Conservation (phyloP, 192 early-diverging fungal genomes). For the Geosiphon pyriformis region DNA sequence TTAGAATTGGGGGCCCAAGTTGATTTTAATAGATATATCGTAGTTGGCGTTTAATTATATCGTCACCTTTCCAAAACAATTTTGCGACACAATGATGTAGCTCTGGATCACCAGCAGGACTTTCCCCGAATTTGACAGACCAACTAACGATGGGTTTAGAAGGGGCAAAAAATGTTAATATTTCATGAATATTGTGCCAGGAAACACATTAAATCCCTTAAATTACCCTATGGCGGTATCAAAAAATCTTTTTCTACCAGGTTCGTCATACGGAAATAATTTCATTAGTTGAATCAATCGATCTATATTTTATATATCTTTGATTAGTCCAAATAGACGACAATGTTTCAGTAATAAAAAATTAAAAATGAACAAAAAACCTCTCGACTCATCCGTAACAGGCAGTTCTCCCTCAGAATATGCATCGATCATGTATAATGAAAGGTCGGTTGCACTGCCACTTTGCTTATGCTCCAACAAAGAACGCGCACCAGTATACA, state of each 20-base stretch:
- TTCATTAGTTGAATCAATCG: constrained; percentile 59
- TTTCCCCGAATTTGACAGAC: constrained; percentile 52
- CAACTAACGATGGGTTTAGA: no score
- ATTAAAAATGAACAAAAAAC: constrained; percentile 32
- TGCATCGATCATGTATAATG: constrained; percentile 75
- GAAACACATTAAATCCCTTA: no score
- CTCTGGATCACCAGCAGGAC: constrained; percentile 57
- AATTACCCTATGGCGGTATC: constrained; percentile 47
- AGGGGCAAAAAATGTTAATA: no score
- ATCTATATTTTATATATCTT: constrained; percentile 41
- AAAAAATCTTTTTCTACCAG: constrained; percentile 48
- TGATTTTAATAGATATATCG: no score
- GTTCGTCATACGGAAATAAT: constrained; percentile 47
- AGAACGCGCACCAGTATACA: constrained; percentile 72
- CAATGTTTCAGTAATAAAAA: not conserved
- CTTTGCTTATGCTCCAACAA: constrained; percentile 76
- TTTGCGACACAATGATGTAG: constrained; percentile 71
- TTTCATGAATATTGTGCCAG: no score
- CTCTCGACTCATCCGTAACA: constrained; percentile 64
- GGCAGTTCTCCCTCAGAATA: constrained; percentile 62
- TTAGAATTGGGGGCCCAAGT: no score
- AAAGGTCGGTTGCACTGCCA: constrained; percentile 78
- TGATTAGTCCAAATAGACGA: not conserved
- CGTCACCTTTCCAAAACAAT: constrained; percentile 64
- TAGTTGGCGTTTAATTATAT: no score